Evolutionary conservation across 352 stramenopile genomes (phyloP).

Genomic region (Globisporangium ultimum): DNA sequence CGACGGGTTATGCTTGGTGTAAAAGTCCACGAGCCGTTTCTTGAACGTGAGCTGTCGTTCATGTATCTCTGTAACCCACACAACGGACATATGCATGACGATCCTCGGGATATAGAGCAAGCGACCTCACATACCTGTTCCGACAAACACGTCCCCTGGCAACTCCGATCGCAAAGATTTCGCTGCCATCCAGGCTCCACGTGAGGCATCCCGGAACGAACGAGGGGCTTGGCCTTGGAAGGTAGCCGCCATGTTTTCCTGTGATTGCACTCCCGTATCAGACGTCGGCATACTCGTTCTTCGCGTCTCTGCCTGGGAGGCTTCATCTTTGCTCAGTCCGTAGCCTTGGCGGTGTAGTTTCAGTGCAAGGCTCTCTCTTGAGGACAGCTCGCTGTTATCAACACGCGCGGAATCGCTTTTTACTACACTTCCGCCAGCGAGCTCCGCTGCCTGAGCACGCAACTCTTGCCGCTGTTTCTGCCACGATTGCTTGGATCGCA

Average conservation of each 20-base stretch:
- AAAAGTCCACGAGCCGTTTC: slow-evolving; percentile 54
- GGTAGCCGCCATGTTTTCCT: background rate
- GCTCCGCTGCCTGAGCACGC: slow-evolving; percentile 23
- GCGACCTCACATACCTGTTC: slow-evolving; percentile 1
- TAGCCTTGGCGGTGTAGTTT: slow-evolving; percentile 57
- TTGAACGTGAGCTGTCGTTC: slow-evolving; percentile 18
- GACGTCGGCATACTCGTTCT: background rate
- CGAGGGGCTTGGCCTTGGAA: slow-evolving; percentile 6
- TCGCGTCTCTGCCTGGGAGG: background rate
- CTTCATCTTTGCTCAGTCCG: slow-evolving; percentile 22
- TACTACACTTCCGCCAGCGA: slow-evolving; percentile 3
- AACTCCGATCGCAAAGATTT: slow-evolving; percentile 23
- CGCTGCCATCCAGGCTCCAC: slow-evolving; percentile 20
- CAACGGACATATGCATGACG: background rate
- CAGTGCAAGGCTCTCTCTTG: slow-evolving; percentile 29
- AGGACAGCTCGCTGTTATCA: background rate
- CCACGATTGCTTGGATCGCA: slow-evolving; percentile 64
- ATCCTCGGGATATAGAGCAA: background rate
- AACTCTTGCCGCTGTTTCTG: slow-evolving; percentile 47
- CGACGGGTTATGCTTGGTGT: slow-evolving; percentile 60
- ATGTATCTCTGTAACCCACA: background rate
- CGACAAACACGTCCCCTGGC: slow-evolving; percentile 3
- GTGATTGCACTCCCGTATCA: background rate
- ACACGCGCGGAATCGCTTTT: background rate
- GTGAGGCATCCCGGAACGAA: slow-evolving; percentile 30